Evolutionary conservation across 768 basidiomycete genomes (phyloP).

Genomic region (Cystobasidium ongulense): DNA sequence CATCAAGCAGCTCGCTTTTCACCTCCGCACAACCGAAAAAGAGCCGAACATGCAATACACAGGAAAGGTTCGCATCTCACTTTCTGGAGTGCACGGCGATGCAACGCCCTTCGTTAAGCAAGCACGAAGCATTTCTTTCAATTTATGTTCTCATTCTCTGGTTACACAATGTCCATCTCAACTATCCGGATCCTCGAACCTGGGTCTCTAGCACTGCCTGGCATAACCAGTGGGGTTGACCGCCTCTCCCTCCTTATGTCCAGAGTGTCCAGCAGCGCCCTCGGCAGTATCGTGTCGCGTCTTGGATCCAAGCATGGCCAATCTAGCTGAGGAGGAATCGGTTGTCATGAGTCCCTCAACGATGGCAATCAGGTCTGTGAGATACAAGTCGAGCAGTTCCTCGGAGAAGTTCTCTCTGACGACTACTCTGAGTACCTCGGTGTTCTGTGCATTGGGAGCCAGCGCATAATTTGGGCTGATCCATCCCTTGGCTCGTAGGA

Average conservation of each 20-base stretch:
- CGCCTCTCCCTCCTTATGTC: constrained; percentile 42
- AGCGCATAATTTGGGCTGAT: constrained; percentile 49
- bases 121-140: not conserved
- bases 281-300: constrained; percentile 52
- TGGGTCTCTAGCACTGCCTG: constrained; percentile 1
- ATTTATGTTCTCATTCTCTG: not conserved
- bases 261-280: constrained; percentile 48
- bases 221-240: constrained; percentile 17
- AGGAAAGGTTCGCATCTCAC: too few species aligned
- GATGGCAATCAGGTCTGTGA: constrained; percentile 62
- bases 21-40: too few species aligned
- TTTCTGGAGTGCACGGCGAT: too few species aligned
- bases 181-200: not conserved
- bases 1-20: not conserved
- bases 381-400: constrained; percentile 50
- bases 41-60: too few species aligned
- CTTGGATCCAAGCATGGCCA: constrained; percentile 48
- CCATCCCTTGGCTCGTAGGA: constrained; percentile 51
- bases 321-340: constrained; percentile 52
- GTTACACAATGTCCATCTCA: not conserved
- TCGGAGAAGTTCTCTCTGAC: constrained; percentile 41
- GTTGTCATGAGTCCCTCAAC: constrained; percentile 55
- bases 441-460: constrained; percentile 52
- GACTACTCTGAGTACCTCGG: constrained; percentile 58
- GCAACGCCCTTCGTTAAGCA: not conserved